Evolutionary conservation across 305 asterid species (phyloP).

Genomic region (Salvia sclarea): DNA sequence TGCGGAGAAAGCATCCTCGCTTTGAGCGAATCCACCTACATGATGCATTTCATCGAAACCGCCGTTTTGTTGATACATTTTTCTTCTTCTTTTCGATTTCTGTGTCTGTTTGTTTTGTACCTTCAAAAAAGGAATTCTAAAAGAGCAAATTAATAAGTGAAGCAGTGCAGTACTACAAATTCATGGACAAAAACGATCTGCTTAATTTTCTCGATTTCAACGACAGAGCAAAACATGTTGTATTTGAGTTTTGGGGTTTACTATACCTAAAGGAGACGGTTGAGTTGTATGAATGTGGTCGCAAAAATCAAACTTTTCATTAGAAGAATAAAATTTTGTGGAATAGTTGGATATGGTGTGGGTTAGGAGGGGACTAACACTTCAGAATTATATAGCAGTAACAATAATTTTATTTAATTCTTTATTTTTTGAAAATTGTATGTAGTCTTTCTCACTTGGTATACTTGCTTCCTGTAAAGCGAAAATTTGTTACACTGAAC

Average conservation of each 20-base stretch:
- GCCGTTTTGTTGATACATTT: constrained; percentile 56
- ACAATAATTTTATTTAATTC: neutral
- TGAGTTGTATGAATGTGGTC: no score
- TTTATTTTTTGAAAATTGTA: neutral
- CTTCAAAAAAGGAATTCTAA: constrained; percentile 23
- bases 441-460: neutral
- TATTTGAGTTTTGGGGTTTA: no score
- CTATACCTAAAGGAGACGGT: neutral
- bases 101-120: constrained; percentile 25
- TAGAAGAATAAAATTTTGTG: neutral
- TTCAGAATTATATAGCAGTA: neutral
- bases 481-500: constrained; percentile 48
- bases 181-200: no score
- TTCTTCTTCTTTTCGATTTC: neutral
- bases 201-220: constrained; percentile 24
- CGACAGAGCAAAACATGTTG: neutral
- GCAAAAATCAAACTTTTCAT: no score
- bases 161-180: no score
- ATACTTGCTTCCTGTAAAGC: constrained; percentile 17
- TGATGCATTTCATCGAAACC: constrained; percentile 54
- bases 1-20: constrained; percentile 51
- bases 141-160: no score
- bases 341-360: constrained; percentile 51
- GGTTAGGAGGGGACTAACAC: constrained; percentile 42
- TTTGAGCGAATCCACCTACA: constrained; percentile 31